Percentiles rank a stretch among this genome's conserved stretches.
Evolutionary conservation across 1,139 yeast species (phyloP).

Genomic region (Geotrichum histeridarum): DNA sequence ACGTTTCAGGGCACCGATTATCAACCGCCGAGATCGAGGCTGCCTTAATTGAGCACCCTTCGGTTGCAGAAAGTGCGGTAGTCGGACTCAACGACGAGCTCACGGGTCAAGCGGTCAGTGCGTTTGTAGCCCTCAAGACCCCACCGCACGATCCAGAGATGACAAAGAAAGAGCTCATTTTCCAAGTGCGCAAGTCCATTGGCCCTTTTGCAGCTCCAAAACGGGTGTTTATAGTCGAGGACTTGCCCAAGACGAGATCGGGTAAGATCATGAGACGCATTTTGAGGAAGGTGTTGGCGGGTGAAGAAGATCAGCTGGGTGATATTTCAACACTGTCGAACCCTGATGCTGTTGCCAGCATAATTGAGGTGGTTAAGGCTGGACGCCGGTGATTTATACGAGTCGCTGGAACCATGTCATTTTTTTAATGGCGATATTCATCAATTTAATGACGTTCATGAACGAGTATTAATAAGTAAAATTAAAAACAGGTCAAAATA

Average conservation of each 20-base stretch:
- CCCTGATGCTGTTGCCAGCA: conserved; percentile 70
- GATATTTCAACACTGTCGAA: conserved; percentile 81
- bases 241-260: conserved; percentile 88
- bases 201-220: conserved; percentile 96
- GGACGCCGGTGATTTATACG: conserved; percentile 11
- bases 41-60: conserved; percentile 65
- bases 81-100: conserved; percentile 83
- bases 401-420: no score
- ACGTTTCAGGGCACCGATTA: conserved; percentile 87
- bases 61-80: conserved; percentile 82
- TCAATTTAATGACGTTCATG: no score
- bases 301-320: conserved; percentile 84
- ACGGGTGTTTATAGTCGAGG: conserved; percentile 69
- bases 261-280: conserved; percentile 96
- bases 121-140: conserved; percentile 70
- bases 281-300: conserved; percentile 73
- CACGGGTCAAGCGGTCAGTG: conserved; percentile 89
- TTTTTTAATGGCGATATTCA: no score
- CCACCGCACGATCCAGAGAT: conserved; percentile 45
- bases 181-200: conserved; percentile 77
- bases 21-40: conserved; percentile 92
- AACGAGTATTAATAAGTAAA: background rate
- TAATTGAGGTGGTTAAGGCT: conserved; percentile 40
- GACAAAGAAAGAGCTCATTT: conserved; percentile 66
- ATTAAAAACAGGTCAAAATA: background rate